A percentile compares a stretch with the other conserved stretches of the same genome.
Evolutionary conservation across 495 filamentous ascomycete species (phyloP).

Genomic region (Astrothelium macrocarpum): DNA sequence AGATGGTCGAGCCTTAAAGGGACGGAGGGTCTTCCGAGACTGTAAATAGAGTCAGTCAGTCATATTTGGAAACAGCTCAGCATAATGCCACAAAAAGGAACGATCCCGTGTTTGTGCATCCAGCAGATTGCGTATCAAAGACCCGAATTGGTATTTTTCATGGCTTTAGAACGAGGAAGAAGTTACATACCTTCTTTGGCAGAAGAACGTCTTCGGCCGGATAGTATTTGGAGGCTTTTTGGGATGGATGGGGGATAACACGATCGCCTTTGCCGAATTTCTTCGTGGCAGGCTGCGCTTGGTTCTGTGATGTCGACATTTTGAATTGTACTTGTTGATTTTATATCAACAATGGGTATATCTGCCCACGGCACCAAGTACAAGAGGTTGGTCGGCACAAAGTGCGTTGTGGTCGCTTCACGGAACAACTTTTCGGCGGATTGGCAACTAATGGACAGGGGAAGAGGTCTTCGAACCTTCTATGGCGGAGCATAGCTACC

Average conservation of each 20-base stretch:
- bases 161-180: not conserved
- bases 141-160: too few species aligned
- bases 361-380: conserved; percentile 2
- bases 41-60: conserved; percentile 31
- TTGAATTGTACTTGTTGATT: not conserved
- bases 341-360: not conserved
- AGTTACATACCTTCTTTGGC: conserved; percentile 77
- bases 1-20: conserved; percentile 70
- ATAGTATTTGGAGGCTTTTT: conserved; percentile 99
- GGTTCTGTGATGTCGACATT: not conserved
- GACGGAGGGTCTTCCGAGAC: conserved; percentile 89
- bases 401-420: conserved; percentile 3
- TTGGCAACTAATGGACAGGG: too few species aligned
- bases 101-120: not conserved
- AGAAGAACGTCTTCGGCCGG: conserved; percentile 86
- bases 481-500: not conserved
- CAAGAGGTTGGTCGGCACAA: not conserved
- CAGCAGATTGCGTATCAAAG: not conserved
- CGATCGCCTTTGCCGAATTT: conserved; percentile 96
- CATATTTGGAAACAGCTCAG: not conserved
- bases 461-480: too few species aligned
- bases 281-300: conserved; percentile 55
- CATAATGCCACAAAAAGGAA: not conserved
- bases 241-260: conserved; percentile 66
- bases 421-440: not conserved